phyloP scores from a whole-genome alignment of 495 filamentous ascomycete species.

The Neurospora tetrasperma region DNA sequence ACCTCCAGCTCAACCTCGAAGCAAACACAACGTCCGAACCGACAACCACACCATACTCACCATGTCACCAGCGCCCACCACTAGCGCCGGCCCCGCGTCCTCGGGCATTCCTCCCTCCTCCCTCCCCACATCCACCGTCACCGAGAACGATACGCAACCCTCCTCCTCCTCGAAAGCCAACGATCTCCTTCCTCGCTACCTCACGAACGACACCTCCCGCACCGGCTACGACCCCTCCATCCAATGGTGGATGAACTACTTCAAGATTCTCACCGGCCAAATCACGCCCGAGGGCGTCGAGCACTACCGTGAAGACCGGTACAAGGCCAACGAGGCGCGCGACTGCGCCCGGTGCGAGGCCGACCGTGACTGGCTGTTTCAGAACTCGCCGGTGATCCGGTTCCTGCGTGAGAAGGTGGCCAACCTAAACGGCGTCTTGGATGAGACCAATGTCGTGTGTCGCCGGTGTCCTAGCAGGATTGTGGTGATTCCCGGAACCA shows the following conservation, averaged over 20 bases:
- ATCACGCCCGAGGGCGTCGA: slow-evolving; percentile 58
- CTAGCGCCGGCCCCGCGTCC: slow-evolving; percentile 1
- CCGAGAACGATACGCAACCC: slow-evolving; percentile 5
- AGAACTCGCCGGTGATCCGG: slow-evolving; percentile 73
- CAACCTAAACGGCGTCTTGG: slow-evolving; percentile 65
- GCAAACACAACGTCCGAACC: neutral
- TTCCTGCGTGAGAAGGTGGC: slow-evolving; percentile 72
- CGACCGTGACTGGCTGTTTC: slow-evolving; percentile 66
- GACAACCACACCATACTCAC: neutral
- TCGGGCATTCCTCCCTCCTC: slow-evolving; percentile 4
- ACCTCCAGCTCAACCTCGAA: neutral
- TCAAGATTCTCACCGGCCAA: slow-evolving; percentile 59
- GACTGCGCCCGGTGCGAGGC: slow-evolving; percentile 73
- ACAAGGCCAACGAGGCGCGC: slow-evolving; percentile 51
- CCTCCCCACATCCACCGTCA: neutral
- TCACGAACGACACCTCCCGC: slow-evolving; percentile 38
- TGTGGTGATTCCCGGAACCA: slow-evolving; percentile 25
- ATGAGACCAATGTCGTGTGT: slow-evolving; percentile 67
- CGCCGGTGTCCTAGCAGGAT: slow-evolving; percentile 53
- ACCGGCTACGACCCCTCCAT: slow-evolving; percentile 53
- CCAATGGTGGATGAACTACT: slow-evolving; percentile 68
- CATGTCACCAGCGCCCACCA: slow-evolving; percentile 1
- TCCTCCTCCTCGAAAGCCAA: neutral
- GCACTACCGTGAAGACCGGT: slow-evolving; percentile 59
- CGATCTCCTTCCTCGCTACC: slow-evolving; percentile 17